Base-by-base conservation (phyloP, 805 yeast species). In the Candida michaelii region DNA sequence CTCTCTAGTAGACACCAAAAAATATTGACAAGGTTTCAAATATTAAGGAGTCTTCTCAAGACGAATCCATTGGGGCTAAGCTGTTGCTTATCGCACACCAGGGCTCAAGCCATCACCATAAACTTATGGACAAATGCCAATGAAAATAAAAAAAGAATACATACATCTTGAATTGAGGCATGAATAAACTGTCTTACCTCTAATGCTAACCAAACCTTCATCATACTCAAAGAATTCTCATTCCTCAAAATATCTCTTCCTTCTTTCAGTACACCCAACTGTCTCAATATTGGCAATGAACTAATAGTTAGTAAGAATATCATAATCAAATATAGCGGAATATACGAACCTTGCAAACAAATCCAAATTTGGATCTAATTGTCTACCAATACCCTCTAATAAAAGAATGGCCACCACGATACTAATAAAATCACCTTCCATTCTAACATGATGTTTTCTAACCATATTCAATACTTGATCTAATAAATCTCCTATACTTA, bases 371-470 rank as follows among this genome's bases (percentile, higher is more conserved):
- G 98, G 97, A 62, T 93, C 96, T 42, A 93, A 71, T 62, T 85
- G 96, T 58, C 98, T 75, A 15, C 99, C 98, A 41, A 93, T 85
- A 9, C 99, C 99, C 63, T 93, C 99, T 44, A 93, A 67, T 42
- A 93, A 70, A 42, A 93, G 66, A 17, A 93, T 89, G 1, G 98
- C 96, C 24, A 93, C 89, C n/a, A 93, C 85, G 17, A 93, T 96
- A 23, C 96, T 89, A 32, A 93, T 82, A 58, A 93, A 93, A 62
- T 93, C 99, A 5, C 96, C 95, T 58, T 93, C 99, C 96, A 93
- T 86, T 57, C 97, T 76, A 16, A 93, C 99, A 62, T 93, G 99
- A 62, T 93, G 99, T 9, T 73, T 69, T 47, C 98, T 72, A 14
- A 93, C 98, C 97, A 93, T 89, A 3, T 82, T 72, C 45, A 93